phyloP scores from a whole-genome alignment of 192 early-diverging fungal species.

The Chytriomyces sp. region DNA sequence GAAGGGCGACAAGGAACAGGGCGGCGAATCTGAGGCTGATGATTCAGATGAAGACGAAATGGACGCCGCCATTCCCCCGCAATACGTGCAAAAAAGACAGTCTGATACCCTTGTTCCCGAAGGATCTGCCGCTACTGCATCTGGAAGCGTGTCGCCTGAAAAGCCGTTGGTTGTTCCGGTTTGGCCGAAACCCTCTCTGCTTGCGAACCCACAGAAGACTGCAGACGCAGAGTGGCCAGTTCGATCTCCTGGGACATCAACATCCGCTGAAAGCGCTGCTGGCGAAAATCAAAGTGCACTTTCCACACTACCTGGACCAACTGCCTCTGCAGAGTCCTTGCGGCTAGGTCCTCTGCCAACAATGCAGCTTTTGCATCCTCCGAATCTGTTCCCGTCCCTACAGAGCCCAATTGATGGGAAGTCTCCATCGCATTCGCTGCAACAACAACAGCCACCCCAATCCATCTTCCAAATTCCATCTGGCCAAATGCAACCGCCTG shows the following conservation, averaged over 20 bases:
- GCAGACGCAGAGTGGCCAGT: background rate
- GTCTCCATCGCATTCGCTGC: background rate
- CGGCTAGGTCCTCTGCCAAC: too few relatives aligned
- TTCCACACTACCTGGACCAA: background rate
- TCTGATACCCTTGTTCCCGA: background rate
- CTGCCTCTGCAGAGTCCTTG: background rate
- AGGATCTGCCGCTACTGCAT: background rate
- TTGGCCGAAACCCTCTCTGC: background rate
- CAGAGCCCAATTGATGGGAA: background rate
- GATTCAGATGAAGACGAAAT: conserved; percentile 15
- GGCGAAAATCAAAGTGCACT: too few relatives aligned
- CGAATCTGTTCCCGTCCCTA: background rate
- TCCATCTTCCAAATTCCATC: too few relatives aligned
- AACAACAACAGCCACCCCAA: background rate
- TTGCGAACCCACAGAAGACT: background rate
- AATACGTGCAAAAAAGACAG: background rate
- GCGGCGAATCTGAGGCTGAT: background rate
- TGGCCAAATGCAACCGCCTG: background rate
- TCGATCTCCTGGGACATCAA: background rate
- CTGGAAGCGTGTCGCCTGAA: background rate
- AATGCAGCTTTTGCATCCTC: background rate
- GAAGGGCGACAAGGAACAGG: background rate
- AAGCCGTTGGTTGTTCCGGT: background rate
- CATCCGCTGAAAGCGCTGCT: background rate
- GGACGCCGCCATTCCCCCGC: conserved; percentile 14